Conservation (phyloP, 83 land plant species). For the Picea mariana region DNA sequence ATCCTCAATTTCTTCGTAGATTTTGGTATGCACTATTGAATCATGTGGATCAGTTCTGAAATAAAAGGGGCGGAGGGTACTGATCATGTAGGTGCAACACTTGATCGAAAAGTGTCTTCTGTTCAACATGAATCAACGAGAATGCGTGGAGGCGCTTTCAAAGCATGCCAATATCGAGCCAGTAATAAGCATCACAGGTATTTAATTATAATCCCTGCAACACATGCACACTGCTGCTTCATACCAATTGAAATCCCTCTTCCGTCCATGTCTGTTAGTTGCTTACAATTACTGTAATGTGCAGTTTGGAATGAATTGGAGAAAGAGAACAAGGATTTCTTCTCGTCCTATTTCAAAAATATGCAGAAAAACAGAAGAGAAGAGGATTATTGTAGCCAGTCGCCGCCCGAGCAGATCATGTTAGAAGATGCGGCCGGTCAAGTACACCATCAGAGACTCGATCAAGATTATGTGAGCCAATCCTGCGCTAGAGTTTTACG, state of each 20-base stretch:
- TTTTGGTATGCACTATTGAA: not conserved
- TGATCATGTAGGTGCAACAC: not conserved
- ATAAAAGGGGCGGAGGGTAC: not conserved
- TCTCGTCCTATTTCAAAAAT: slow-evolving; percentile 26
- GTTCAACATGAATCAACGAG: slow-evolving; percentile 53
- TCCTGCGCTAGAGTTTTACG: no score
- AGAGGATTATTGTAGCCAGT: slow-evolving; percentile 7
- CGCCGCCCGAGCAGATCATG: no score
- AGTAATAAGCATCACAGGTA: slow-evolving; percentile 56
- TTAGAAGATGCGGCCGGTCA: no score
- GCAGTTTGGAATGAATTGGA: slow-evolving; percentile 39
- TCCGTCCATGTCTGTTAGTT: no score
- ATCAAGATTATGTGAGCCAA: no score
- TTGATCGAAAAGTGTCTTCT: slow-evolving; percentile 61
- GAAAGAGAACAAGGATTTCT: slow-evolving; percentile 65
- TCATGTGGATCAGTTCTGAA: no score
- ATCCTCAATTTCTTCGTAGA: not conserved
- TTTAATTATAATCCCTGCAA: not conserved
- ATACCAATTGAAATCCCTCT: no score
- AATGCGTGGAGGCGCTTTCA: slow-evolving; percentile 60
- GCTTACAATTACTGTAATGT: no score
- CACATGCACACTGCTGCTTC: not conserved
- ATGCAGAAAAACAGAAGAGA: not conserved
- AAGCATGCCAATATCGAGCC: slow-evolving; percentile 58
- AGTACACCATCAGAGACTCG: no score